A percentile compares a stretch with the other conserved stretches of the same genome.
These are phyloP conservation scores for Cavenderia fasciculata DNA, from an alignment of 78 protist genomes.

Conservation along the genomic window DNA sequence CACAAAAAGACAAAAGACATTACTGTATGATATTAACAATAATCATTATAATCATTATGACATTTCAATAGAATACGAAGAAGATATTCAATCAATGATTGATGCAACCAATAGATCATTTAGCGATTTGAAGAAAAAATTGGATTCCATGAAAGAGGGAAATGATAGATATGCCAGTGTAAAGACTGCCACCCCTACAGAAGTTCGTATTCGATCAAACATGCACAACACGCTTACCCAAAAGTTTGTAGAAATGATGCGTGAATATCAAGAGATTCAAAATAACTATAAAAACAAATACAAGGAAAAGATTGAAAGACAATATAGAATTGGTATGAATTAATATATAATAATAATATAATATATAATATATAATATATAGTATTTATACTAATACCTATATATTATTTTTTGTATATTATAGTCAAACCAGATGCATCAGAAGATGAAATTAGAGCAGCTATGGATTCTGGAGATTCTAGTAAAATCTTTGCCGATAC, in stretches of 20 bases:
- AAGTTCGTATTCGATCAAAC: slow-evolving; percentile 74
- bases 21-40: no score
- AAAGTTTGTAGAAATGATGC: slow-evolving; percentile 88
- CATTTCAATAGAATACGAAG: slow-evolving; percentile 46
- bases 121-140: slow-evolving; percentile 66
- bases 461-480: slow-evolving; percentile 74
- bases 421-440: slow-evolving; percentile 89
- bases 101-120: slow-evolving; percentile 77
- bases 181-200: slow-evolving; percentile 44
- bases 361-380: not conserved
- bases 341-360: not conserved
- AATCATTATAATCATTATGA: no score
- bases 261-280: slow-evolving; percentile 87
- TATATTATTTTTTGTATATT: no score
- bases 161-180: slow-evolving; percentile 41
- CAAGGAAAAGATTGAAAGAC: slow-evolving; percentile 87
- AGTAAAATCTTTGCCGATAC: slow-evolving; percentile 81
- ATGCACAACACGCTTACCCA: slow-evolving; percentile 81
- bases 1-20: no score
- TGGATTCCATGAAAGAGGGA: slow-evolving; percentile 67
- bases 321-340: slow-evolving; percentile 79
- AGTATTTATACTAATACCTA: not conserved
- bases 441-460: slow-evolving; percentile 87
- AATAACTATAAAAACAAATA: slow-evolving; percentile 79
- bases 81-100: slow-evolving; percentile 69